Evolutionary conservation across 1,284 basidiomycete genomes (phyloP), one percentile per base, ranked within the genome.

Genomic region (Melanopsichium pennsylvanicum): DNA sequence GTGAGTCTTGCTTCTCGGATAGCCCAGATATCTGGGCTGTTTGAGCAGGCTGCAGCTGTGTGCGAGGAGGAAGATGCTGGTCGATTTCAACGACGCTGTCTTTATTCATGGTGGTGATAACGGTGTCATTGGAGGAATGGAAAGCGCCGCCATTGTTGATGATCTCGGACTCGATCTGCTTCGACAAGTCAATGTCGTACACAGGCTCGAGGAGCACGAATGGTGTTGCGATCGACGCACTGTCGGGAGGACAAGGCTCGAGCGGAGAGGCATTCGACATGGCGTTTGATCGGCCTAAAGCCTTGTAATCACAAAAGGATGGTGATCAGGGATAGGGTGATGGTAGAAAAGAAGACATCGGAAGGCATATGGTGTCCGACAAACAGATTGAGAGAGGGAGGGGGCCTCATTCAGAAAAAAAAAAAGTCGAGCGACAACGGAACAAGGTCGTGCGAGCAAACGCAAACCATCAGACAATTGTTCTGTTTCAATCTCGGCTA

Each of bases 201-300:
- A 40, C 9, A 6, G 62, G 62, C 47, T 66, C 62, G 25, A 58
- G 50, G 31, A 66, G 46, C 46, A 40, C 23, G 40, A 66, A 66
- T 8, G 11, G 32, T 4, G 33, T 6, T 18, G 61, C 29, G 10
- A 23, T n/a, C 18, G 12, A 8, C 15, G 55, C 47, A 26, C 60
- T 54, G 52, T 63, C 60, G 31, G 60, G 54, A 10, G 60, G 60
- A 27, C 60, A 57, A 19, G 52, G 54, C 36, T 63, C 60, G 22
- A 63, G 47, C 2, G 60, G 54, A n/a, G n/a, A n/a, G n/a, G n/a
- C n/a, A n/a, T n/a, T n/a, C n/a, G n/a, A n/a, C n/a, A n/a, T n/a
- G n/a, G n/a, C n/a, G n/a, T n/a, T n/a, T n/a, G n/a, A n/a, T n/a
- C n/a, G n/a, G n/a, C n/a, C n/a, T n/a, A n/a, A n/a, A n/a, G n/a